These are phyloP conservation scores for Aspergillus coremiiformis DNA, from an alignment of 495 filamentous ascomycete genomes.

Conservation along the genomic window DNA sequence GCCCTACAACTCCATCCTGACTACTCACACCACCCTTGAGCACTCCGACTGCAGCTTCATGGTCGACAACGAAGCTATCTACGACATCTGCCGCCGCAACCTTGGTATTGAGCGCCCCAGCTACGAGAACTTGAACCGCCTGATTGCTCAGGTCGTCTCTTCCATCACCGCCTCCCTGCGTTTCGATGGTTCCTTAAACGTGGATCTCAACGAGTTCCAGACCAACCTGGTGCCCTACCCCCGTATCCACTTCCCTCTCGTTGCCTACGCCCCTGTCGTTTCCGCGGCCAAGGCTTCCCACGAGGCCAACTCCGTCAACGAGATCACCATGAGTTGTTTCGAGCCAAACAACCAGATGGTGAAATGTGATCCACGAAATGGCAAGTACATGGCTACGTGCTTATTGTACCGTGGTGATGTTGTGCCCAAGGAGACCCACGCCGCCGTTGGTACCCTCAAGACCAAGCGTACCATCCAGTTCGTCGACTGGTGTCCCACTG, in stretches of 20 bases:
- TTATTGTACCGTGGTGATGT: conserved; percentile 97
- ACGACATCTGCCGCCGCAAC: conserved; percentile 97
- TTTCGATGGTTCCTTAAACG: conserved; percentile 98
- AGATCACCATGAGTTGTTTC: conserved; percentile 63
- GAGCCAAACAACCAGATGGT: conserved; percentile 94
- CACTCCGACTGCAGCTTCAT: conserved; percentile 99
- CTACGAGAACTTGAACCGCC: conserved; percentile 96
- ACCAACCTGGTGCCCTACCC: conserved; percentile 98
- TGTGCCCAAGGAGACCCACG: conserved; percentile 89
- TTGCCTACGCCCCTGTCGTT: conserved; percentile 91
- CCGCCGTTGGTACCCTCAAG: conserved; percentile 89
- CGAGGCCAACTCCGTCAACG: conserved; percentile 69
- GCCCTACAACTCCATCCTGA: conserved; percentile 98
- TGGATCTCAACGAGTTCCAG: conserved; percentile 99
- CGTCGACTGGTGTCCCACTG: conserved; percentile 99
- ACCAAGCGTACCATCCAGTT: conserved; percentile 98
- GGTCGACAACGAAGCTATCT: conserved; percentile 99
- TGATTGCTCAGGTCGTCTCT: conserved; percentile 97
- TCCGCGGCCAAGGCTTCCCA: conserved; percentile 89
- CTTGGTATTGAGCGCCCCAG: conserved; percentile 93
- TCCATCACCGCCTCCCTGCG: conserved; percentile 98
- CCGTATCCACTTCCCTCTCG: conserved; percentile 97
- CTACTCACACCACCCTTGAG: conserved; percentile 97
- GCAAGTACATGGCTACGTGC: conserved; percentile 99
- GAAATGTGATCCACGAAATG: conserved; percentile 96